Base-by-base conservation (phyloP, 2,329 filamentous ascomycete species). In the Aspergillus ibericus region DNA sequence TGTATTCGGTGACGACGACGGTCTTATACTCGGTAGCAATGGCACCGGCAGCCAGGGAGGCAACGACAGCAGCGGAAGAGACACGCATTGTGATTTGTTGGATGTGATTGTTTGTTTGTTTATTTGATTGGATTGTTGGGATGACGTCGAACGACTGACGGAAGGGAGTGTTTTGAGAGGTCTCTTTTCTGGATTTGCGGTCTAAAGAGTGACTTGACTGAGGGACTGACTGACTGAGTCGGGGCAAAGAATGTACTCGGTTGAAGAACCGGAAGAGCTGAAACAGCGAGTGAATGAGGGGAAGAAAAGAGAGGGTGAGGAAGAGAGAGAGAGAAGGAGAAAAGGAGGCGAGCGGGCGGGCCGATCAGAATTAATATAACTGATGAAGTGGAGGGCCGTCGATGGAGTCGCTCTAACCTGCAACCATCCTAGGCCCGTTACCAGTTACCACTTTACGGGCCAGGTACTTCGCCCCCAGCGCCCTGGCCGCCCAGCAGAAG, bases 1-100 rank as follows among this genome's bases (percentile, higher is more conserved):
- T 86, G 80, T 85, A 85, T 59, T 80, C 77, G 59, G 85, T 86
- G 64, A 91, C 83, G 65, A 86, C 79, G 81, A 88, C 85, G 67
- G 87, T 91, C 77, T 81, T 82, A 54, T 55, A 58, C n/a, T 65
- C 58, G 40, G 64, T 40, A 57, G 76, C 77, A 53, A 71, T 64
- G 63, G 71, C 77, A 67, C 71, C 73, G 64, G 72, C 72, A 64
- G 73, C 77, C 60, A 77, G 66, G 65, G 72, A 74, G 62, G 74
- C 66, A 54, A 73, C 63, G 65, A 65, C 55, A 61, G 76, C 69
- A 66, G 76, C 74, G 66, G 75, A 65, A 64, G 80, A 74, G 78
- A 80, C 80, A 76, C 78, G 80, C 81, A 83, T 83, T 63, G 75
- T 81, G 78, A 73, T 36, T 52, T 44, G 51, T 47, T 54, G 25